These are phyloP conservation scores for Hura crepitans DNA, from an alignment of 441 rosid genomes.

Conservation along the genomic window DNA sequence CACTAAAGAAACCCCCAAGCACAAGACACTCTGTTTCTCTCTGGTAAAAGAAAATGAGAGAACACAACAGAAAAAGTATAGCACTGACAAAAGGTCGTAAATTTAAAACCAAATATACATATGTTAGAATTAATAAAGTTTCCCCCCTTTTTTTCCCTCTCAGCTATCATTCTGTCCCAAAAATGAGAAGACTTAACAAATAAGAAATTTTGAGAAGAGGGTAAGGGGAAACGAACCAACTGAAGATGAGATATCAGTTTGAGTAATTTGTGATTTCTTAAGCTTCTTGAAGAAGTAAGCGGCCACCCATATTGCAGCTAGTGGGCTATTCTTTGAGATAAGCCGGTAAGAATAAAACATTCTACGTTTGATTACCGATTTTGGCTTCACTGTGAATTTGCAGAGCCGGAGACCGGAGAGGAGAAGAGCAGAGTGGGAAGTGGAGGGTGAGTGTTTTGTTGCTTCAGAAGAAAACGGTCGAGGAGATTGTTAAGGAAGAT, in stretches of 20 bases:
- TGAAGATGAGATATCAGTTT: conserved; percentile 61
- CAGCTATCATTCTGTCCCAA: not conserved
- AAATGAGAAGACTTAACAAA: conserved; percentile 1
- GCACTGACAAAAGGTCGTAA: not conserved
- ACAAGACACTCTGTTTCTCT: not conserved
- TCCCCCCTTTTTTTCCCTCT: not conserved
- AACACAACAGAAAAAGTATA: not conserved
- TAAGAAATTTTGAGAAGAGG: conserved; percentile 1
- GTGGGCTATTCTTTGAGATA: conserved; percentile 57
- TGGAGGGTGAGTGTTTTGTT: not conserved
- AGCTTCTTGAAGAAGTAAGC: conserved; percentile 77
- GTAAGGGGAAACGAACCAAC: conserved; percentile 54
- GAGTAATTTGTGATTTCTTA: conserved; percentile 59
- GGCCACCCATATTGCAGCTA: conserved; percentile 74
- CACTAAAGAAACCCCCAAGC: not conserved
- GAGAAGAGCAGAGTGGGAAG: not conserved
- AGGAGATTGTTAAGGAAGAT: conserved; percentile 9
- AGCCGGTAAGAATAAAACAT: conserved; percentile 63
- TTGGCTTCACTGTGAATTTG: not conserved
- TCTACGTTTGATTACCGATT: not conserved
- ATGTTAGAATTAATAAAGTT: not conserved
- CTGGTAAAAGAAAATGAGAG: not conserved
- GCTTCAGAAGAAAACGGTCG: conserved; percentile 18
- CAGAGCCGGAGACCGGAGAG: too few species aligned
- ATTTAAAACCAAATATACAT: not conserved